A percentile compares a stretch with the other conserved stretches of the same genome.
phyloP scores from a whole-genome alignment of 371 early-diverging fungal species.

The Mortierella sp. region DNA sequence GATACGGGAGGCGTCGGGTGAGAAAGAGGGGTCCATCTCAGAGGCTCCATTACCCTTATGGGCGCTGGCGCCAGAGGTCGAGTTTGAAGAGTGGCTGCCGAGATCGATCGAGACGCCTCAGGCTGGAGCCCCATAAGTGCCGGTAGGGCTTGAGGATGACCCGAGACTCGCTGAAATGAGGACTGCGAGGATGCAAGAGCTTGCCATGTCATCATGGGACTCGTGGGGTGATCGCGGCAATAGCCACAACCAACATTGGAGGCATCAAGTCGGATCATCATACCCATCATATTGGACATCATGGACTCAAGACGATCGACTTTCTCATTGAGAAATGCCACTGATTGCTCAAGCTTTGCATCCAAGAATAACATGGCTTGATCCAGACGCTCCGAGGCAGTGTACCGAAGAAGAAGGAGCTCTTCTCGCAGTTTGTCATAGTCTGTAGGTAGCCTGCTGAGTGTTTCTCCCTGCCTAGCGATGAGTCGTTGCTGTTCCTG shows the following conservation, averaged over 20 bases:
- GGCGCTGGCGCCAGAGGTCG: slow-evolving; percentile 2
- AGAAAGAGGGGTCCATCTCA: not conserved
- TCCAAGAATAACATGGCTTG: slow-evolving; percentile 4
- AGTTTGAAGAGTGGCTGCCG: not conserved
- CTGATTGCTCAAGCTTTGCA: not conserved
- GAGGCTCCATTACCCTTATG: not conserved
- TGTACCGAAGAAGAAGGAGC: not conserved
- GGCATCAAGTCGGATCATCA: not conserved
- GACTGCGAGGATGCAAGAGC: too few relatives aligned
- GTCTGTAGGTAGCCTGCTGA: not conserved
- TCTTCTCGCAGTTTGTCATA: not conserved
- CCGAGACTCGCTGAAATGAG: too few relatives aligned
- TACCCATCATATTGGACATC: not conserved
- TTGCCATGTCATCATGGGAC: too few relatives aligned
- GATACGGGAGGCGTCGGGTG: not conserved
- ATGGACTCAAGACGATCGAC: not conserved
- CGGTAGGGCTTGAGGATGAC: too few relatives aligned
- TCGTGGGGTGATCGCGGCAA: too few relatives aligned
- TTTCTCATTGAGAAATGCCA: not conserved
- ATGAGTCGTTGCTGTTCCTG: not conserved
- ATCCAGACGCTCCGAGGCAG: not conserved
- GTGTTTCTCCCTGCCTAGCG: not conserved
- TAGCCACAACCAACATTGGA: too few relatives aligned
- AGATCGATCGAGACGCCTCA: not conserved
- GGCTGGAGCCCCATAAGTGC: too few relatives aligned